These are phyloP conservation scores for Aspergillus awamori DNA, from an alignment of 2,329 filamentous ascomycete genomes.

Conservation along the genomic window DNA sequence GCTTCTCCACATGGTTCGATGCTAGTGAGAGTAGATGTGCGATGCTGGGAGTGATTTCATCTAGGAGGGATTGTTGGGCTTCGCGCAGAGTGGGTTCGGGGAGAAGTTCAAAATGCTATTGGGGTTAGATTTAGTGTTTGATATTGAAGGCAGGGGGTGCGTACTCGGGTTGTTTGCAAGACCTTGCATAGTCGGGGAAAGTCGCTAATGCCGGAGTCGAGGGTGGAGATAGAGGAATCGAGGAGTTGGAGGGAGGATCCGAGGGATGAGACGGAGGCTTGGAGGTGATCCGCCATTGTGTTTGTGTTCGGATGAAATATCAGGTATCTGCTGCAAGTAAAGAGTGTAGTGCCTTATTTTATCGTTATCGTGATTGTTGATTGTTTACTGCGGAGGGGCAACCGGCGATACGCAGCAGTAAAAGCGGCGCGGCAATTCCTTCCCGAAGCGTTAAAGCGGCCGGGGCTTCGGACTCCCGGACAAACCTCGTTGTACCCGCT, in stretches of 20 bases:
- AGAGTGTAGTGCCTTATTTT: not conserved
- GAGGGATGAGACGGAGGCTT: slow-evolving; percentile 63
- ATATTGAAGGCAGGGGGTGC: slow-evolving; percentile 21
- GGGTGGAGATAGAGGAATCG: slow-evolving; percentile 64
- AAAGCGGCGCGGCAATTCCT: slow-evolving; percentile 34
- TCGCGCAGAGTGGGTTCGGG: slow-evolving; percentile 79
- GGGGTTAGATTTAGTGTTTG: slow-evolving; percentile 10
- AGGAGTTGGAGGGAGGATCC: slow-evolving; percentile 64
- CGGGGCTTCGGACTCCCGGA: slow-evolving; percentile 33
- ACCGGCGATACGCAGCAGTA: slow-evolving; percentile 21
- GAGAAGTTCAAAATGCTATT: slow-evolving; percentile 87
- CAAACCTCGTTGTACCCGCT: slow-evolving; percentile 44
- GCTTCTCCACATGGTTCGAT: slow-evolving; percentile 79
- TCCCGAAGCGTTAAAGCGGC: slow-evolving; percentile 28
- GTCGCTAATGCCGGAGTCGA: slow-evolving; percentile 65
- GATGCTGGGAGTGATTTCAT: slow-evolving; percentile 88
- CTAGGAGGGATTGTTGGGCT: slow-evolving; percentile 80
- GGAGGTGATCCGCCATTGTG: slow-evolving; percentile 52
- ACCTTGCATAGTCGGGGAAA: slow-evolving; percentile 65
- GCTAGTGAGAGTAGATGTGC: slow-evolving; percentile 76
- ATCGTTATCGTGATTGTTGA: slow-evolving; percentile 13
- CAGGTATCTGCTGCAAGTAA: not conserved
- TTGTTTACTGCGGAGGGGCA: slow-evolving; percentile 30
- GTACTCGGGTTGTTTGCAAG: slow-evolving; percentile 63
- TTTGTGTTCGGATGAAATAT: not conserved